These are phyloP conservation scores for Albatrellus ellisii DNA, from an alignment of 768 basidiomycete species.

Conservation along the genomic window DNA sequence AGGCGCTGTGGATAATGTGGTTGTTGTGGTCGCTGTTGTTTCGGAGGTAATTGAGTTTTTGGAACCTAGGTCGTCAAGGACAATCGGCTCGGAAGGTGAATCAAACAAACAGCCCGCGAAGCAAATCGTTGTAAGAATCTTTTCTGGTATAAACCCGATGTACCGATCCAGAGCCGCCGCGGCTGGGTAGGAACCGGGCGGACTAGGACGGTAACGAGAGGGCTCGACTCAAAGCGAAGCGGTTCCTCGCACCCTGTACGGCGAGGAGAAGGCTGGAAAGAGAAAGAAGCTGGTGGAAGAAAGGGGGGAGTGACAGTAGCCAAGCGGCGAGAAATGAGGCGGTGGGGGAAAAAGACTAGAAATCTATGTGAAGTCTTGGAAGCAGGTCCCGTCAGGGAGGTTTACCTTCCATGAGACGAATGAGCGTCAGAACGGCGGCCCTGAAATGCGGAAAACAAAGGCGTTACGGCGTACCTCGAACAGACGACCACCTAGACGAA, in stretches of 20 bases:
- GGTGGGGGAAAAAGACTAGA: conserved; percentile 1
- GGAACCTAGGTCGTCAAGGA: too few species aligned
- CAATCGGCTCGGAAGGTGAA: too few species aligned
- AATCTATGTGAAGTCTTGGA: conserved; percentile 5
- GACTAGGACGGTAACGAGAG: conserved; percentile 37
- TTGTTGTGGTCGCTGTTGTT: conserved; percentile 1
- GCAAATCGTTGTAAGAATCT: neutral
- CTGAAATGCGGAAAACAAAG: conserved; percentile 2
- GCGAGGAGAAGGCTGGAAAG: conserved; percentile 63
- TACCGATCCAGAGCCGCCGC: conserved; percentile 72
- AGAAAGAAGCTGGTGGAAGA: conserved; percentile 33
- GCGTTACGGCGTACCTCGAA: conserved; percentile 38
- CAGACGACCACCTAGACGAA: conserved; percentile 55
- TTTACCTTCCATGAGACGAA: conserved; percentile 44
- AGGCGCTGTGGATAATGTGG: neutral
- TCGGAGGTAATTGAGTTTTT: too few species aligned
- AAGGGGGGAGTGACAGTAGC: conserved; percentile 4
- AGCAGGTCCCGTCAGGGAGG: conserved; percentile 51
- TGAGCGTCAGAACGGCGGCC: neutral
- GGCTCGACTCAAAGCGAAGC: conserved; percentile 39
- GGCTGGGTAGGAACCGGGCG: conserved; percentile 43
- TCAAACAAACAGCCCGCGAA: too few species aligned
- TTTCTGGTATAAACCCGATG: conserved; percentile 27
- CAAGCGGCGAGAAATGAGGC: conserved; percentile 4
- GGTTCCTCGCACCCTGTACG: conserved; percentile 51